Evolutionary conservation across 352 stramenopile species (phyloP).

Genomic region (Globisporangium perplexum): DNA sequence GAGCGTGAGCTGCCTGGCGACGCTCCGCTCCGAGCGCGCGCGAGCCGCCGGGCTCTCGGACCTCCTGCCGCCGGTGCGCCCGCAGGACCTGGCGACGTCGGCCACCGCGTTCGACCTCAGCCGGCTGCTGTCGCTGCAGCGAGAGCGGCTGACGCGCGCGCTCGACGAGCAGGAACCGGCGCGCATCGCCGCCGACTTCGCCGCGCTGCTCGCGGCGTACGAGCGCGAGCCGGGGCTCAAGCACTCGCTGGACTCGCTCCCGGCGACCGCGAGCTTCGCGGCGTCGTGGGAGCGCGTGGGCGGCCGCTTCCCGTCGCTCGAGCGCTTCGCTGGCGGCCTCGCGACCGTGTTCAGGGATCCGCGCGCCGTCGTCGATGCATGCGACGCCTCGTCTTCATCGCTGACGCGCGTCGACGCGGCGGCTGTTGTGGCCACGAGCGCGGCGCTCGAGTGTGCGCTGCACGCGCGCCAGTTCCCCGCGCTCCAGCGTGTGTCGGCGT

Average conservation of each 20-base stretch:
- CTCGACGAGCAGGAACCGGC: neutral
- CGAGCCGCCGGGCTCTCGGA: conserved; percentile 7
- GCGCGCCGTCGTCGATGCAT: neutral
- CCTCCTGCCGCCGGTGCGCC: conserved; percentile 9
- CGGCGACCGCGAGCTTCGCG: conserved; percentile 3
- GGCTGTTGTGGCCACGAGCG: neutral
- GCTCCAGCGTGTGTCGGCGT: neutral
- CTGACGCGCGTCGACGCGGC: neutral
- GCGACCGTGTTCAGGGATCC: conserved; percentile 6
- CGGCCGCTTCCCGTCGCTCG: conserved; percentile 5
- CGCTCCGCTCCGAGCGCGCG: conserved; percentile 5
- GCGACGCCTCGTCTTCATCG: neutral
- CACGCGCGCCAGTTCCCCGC: conserved; percentile 4
- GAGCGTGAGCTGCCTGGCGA: neutral
- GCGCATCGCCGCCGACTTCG: conserved; percentile 3
- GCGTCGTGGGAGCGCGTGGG: conserved; percentile 7
- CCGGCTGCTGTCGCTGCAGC: conserved; percentile 9
- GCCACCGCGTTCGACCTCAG: conserved; percentile 10
- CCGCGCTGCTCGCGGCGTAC: neutral
- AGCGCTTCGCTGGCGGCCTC: conserved; percentile 3
- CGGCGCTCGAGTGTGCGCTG: neutral
- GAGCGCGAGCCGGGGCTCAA: neutral
- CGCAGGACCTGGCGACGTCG: conserved; percentile 5
- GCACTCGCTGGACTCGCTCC: neutral
- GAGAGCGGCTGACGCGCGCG: conserved; percentile 6